Evolutionary conservation across 164 flowering plant species (phyloP).

Genomic region (Vitis rotundifolia): DNA sequence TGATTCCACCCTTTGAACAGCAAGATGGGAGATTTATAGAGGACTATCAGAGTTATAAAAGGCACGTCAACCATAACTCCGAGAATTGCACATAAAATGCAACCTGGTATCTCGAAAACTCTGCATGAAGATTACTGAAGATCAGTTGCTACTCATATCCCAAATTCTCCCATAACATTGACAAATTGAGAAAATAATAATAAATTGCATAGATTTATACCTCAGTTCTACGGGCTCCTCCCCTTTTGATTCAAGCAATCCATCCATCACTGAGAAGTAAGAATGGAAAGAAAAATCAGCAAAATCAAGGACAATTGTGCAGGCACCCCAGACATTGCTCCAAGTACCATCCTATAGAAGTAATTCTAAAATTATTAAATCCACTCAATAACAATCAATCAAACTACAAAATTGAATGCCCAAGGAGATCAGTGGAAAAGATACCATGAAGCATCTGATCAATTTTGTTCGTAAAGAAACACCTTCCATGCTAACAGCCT

Average conservation of each 20-base stretch:
- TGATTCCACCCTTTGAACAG: slow-evolving; percentile 42
- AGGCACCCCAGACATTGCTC: slow-evolving; percentile 22
- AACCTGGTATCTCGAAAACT: slow-evolving; percentile 38
- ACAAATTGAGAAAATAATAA: no score
- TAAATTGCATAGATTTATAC: no score
- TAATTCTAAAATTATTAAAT: neutral
- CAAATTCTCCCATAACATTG: no score
- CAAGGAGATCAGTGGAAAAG: neutral
- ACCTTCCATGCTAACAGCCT: slow-evolving; percentile 16
- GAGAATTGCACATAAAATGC: slow-evolving; percentile 28
- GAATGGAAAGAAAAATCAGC: slow-evolving; percentile 29
- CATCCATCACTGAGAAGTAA: slow-evolving; percentile 29
- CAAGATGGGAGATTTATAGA: slow-evolving; percentile 41
- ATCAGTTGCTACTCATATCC: neutral
- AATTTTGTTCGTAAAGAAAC: slow-evolving; percentile 6
- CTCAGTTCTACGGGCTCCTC: slow-evolving; percentile 11
- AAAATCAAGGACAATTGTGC: slow-evolving; percentile 21
- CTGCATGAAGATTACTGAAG: slow-evolving; percentile 16
- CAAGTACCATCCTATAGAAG: slow-evolving; percentile 21
- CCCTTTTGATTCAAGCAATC: slow-evolving; percentile 16
- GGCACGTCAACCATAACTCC: slow-evolving; percentile 39
- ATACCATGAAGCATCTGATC: slow-evolving; percentile 19
- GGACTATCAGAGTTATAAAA: slow-evolving; percentile 22
- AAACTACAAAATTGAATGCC: neutral
- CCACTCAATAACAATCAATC: neutral